Conservation (phyloP, 305 asterid species). For the Stenogyne calaminthoides region DNA sequence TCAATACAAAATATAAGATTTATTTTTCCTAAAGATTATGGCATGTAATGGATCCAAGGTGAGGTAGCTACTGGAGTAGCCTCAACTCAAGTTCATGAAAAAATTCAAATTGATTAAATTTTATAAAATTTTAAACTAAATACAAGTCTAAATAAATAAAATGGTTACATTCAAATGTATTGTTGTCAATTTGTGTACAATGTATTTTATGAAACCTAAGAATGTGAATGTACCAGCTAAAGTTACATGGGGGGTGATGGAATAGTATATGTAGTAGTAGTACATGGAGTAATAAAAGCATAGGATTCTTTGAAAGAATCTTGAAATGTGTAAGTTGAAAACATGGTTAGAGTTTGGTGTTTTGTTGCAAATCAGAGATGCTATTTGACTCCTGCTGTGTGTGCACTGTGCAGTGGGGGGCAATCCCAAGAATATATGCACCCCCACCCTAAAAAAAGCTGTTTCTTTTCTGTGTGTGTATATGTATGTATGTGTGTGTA, state of each 20-base stretch:
- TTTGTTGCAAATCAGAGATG: slow-evolving; percentile 42
- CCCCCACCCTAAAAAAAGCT: neutral
- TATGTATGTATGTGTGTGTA: neutral
- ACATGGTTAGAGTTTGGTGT: slow-evolving; percentile 35
- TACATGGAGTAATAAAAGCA: slow-evolving; percentile 34
- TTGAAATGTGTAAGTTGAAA: slow-evolving; percentile 38
- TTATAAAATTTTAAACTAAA: neutral
- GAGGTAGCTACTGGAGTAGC: neutral
- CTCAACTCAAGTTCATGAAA: neutral
- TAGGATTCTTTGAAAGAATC: slow-evolving; percentile 45
- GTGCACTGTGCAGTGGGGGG: slow-evolving; percentile 47
- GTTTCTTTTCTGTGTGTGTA: neutral
- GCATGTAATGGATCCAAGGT: neutral
- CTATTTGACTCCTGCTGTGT: slow-evolving; percentile 46
- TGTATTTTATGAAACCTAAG: neutral
- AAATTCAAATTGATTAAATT: neutral
- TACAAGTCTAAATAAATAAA: neutral
- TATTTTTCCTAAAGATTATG: neutral
- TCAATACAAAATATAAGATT: neutral
- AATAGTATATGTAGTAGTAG: slow-evolving; percentile 13
- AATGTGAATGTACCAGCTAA: neutral
- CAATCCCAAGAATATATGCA: slow-evolving; percentile 52
- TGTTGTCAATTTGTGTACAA: neutral
- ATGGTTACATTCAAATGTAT: neutral
- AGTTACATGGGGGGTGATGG: neutral